phyloP scores from a whole-genome alignment of 1,284 basidiomycete genomes.

The Anthracocystis setariae region DNA sequence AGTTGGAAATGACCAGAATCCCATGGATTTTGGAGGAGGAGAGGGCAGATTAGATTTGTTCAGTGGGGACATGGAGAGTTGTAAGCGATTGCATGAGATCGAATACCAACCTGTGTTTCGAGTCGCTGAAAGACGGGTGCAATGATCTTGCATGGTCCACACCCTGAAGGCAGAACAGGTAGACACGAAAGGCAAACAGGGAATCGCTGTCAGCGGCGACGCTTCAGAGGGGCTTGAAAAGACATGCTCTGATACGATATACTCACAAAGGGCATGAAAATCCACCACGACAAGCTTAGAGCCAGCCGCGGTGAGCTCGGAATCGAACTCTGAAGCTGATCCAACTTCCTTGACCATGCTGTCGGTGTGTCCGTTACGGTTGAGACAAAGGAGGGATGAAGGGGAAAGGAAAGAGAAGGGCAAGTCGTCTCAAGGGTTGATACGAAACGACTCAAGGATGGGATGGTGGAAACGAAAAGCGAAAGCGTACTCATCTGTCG shows the following conservation, averaged over 20 bases:
- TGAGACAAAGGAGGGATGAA: background rate
- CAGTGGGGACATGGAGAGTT: too few relatives aligned
- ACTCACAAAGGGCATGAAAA: conserved; percentile 52
- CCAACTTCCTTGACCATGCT: conserved; percentile 49
- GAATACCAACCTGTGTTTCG: conserved; percentile 29
- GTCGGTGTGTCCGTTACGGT: background rate
- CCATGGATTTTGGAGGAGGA: conserved; percentile 7
- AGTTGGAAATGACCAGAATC: background rate
- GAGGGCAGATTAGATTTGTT: too few relatives aligned
- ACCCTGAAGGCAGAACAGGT: conserved; percentile 25
- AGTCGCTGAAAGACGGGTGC: conserved; percentile 42
- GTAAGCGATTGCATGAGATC: background rate
- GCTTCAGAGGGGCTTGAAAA: too few relatives aligned
- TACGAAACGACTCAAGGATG: background rate
- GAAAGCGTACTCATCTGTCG: background rate
- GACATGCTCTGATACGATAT: too few relatives aligned
- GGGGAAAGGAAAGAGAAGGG: background rate
- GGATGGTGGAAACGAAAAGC: background rate
- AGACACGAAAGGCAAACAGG: background rate
- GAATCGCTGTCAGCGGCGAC: background rate
- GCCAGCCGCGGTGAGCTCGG: conserved; percentile 36
- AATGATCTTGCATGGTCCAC: conserved; percentile 49
- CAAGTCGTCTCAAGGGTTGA: background rate
- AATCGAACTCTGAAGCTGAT: conserved; percentile 41
- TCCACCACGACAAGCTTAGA: conserved; percentile 51